Base-by-base conservation (phyloP, 805 yeast genomes). In the Millerozyma miso region DNA sequence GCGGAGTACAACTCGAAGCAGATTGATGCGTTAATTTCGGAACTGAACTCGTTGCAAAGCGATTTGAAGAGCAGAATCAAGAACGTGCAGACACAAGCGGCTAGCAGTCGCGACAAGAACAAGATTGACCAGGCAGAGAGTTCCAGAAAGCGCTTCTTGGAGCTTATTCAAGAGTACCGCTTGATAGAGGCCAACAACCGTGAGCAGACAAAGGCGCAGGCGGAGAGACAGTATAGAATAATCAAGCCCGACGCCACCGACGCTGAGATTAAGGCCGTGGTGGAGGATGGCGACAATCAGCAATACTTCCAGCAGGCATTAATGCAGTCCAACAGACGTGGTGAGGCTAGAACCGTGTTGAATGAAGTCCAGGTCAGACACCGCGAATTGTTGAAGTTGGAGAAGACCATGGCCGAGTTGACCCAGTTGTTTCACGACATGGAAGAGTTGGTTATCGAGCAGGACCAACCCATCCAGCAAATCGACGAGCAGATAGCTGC, bases 321-420 rank as follows among this genome's bases (percentile, higher is more conserved):
- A 50, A 73, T 84, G 71, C 85, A 85, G 66, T 83, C 89, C 42
- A 86, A 87, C 60, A 83, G 95, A 68, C 80, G 89, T 60, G 96
- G 96, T 54, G 97, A 93, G 69, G 97, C 98, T 35, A 81, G 93
- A 64, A 81, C 97, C 29, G 98, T 95, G 2, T 77, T 93, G 55
- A 87, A 88, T 57, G 98, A 93, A 70, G 98, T 93, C 44, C 97
- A 91, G 70, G 82, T 86, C 40, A 83, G 99, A 71, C 98, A 93
- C 71, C 83, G 85, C 62, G 98, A 93, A 71, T 80, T 93, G 59
- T 85, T 88, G 71, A 87, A 88, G 73, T 84, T 93, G 67, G 98
- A 91, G 69, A 83, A 88, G 69, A 85, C 96, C 46, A 89, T 93
- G 86, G 88, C 91, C 31, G 99, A 93, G 68, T 79, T 93, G 67